These are phyloP conservation scores for Plasmodium fragile DNA, from an alignment of 169 alveolate genomes.

Conservation along the genomic window DNA sequence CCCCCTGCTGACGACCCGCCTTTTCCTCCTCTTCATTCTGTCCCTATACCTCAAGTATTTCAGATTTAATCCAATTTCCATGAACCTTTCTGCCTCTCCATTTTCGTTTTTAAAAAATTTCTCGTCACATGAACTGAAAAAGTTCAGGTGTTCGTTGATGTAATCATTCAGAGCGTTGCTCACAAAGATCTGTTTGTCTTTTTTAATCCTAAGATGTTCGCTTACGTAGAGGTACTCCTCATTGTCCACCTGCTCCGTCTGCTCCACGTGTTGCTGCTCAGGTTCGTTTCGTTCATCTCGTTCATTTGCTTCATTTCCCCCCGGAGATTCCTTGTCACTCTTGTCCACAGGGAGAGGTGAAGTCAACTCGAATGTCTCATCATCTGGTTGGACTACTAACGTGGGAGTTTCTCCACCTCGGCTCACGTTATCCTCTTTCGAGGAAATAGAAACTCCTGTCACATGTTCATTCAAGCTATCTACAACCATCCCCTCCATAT, in stretches of 20 bases:
- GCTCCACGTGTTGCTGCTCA: no score
- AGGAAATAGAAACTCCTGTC: neutral
- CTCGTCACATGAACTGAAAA: neutral
- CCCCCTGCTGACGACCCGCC: neutral
- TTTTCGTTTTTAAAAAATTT: neutral
- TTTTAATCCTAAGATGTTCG: constrained; percentile 36
- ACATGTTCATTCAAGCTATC: neutral
- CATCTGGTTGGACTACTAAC: neutral
- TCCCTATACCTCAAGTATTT: constrained; percentile 19
- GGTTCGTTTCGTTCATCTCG: neutral
- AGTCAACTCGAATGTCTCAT: neutral
- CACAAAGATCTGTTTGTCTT: constrained; percentile 32
- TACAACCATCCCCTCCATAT: neutral
- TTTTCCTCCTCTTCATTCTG: constrained; percentile 2
- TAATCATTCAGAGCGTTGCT: constrained; percentile 26
- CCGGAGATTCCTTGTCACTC: neutral
- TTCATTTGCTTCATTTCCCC: neutral
- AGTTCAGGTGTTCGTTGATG: constrained; percentile 22
- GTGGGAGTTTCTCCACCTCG: neutral
- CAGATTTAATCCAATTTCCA: constrained; percentile 21
- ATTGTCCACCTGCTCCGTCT: neutral
- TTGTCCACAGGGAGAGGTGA: neutral
- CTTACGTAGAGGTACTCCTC: constrained; percentile 37
- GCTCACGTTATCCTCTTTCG: neutral
- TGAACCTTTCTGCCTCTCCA: neutral